Evolutionary conservation across 2,329 filamentous ascomycete genomes (phyloP).

Genomic region (Ophiocordyceps unilateralis): DNA sequence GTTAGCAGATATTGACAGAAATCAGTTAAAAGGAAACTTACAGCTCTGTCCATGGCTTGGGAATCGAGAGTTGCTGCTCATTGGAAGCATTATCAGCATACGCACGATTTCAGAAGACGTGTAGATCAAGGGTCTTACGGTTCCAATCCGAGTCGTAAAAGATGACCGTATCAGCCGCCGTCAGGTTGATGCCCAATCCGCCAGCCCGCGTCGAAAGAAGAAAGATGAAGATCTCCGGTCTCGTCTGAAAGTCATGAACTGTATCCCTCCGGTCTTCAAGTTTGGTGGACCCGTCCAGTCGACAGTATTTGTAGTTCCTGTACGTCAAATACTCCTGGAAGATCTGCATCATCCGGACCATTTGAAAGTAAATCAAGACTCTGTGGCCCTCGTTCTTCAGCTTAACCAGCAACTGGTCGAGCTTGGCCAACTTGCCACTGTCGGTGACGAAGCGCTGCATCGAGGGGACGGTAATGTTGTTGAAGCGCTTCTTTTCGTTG

Average conservation of each 20-base stretch:
- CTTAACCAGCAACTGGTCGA: conserved; percentile 73
- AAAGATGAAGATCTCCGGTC: conserved; percentile 93
- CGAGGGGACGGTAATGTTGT: conserved; percentile 79
- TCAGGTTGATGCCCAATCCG: conserved; percentile 95
- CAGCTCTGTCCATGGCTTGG: conserved; percentile 92
- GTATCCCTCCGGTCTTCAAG: conserved; percentile 93
- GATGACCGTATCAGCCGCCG: conserved; percentile 92
- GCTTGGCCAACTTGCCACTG: conserved; percentile 83
- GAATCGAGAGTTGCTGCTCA: conserved; percentile 67
- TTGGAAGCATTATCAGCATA: neutral
- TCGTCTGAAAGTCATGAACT: conserved; percentile 88
- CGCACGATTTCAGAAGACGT: too few species aligned
- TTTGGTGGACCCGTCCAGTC: conserved; percentile 91
- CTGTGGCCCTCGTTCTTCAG: conserved; percentile 88
- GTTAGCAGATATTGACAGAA: neutral
- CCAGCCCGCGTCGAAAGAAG: conserved; percentile 87
- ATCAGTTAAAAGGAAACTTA: neutral
- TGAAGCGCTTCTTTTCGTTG: conserved; percentile 70
- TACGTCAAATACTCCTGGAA: conserved; percentile 99
- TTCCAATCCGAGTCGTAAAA: conserved; percentile 99
- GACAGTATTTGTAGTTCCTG: conserved; percentile 97
- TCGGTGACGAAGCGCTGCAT: conserved; percentile 98
- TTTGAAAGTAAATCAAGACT: conserved; percentile 97
- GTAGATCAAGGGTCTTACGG: conserved; percentile 15
- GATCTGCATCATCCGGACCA: conserved; percentile 98